Conservation (phyloP, 257 asterid genomes). For the Sherardia arvensis region DNA sequence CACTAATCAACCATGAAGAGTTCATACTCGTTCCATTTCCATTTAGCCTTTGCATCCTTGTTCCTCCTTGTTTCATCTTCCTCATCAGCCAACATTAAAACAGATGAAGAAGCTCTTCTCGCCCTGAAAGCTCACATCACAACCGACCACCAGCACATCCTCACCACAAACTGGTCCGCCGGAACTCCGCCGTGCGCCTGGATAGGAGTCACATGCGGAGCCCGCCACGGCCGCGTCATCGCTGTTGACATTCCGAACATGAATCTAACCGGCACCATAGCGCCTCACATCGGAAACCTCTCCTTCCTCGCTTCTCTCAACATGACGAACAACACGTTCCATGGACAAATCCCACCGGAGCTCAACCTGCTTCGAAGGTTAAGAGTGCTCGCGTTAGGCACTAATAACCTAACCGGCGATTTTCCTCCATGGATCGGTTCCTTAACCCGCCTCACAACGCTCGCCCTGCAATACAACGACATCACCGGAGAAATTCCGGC, state of each 20-base stretch:
- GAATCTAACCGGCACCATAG: not conserved
- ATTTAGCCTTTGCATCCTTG: no score
- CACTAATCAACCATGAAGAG: no score
- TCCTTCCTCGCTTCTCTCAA: conserved; percentile 1
- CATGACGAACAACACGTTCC: not conserved
- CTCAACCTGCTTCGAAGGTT: not conserved
- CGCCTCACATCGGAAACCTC: conserved; percentile 2
- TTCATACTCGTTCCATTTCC: no score
- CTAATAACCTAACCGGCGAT: not conserved
- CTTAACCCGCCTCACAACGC: not conserved
- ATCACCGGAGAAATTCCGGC: conserved; percentile 14
- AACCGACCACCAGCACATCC: not conserved
- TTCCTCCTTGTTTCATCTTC: not conserved
- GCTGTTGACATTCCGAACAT: not conserved
- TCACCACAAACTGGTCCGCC: conserved; percentile 3
- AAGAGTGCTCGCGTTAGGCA: not conserved
- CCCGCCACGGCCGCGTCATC: conserved; percentile 3
- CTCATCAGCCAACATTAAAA: not conserved
- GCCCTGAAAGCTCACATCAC: conserved; percentile 1
- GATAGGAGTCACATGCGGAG: conserved; percentile 10
- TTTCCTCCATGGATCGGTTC: not conserved
- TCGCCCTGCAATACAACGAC: conserved; percentile 1
- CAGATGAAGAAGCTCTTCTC: conserved; percentile 4
- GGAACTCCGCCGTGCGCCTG: not conserved
- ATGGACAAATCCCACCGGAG: not conserved